Base-by-base conservation (phyloP, 2,329 filamentous ascomycete species). In the Hypoxylon sp. region DNA sequence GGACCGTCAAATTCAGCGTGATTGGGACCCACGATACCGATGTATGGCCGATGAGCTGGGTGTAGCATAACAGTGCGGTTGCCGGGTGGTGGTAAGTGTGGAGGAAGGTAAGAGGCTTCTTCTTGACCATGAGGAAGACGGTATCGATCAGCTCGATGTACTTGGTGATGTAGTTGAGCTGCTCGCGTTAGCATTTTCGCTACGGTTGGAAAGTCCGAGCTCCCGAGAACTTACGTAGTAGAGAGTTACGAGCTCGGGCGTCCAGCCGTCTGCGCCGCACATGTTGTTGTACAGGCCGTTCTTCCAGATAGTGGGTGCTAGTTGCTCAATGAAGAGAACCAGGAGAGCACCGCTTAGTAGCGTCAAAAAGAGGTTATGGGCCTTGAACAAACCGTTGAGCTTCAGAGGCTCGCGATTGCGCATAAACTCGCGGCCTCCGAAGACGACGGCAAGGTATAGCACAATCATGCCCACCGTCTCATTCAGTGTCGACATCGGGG, bases 61-160 rank as follows among this genome's bases (percentile, higher is more conserved):
- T 97, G 86, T 96, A 98, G 91, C 95, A 97, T 74, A 98, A 91
- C 67, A 97, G 90, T 74, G 95, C 95, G 59, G 95, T 98, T 64
- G 95, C 95, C 79, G 95, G 95, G 82, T 98, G 95, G 86, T 98
- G 95, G 84, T 98, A 98, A 83, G 93, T 97, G 88, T 98, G 95
- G 73, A 98, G 92, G 90, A 98, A 98, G 77, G 95, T 97, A 79
- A 98, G 85, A 61, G 95, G 95, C 91, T 98, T 98, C 91, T 98
- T 98, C 91, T 98, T 98, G 81, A 98, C 89, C 85, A 97, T 95
- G 55, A 98, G 88, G 87, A 98, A 98, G 80, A 95, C 90, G 66
- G 95, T 98, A 82, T 98, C 95, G 75, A 98, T 86, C 73, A 98
- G 86, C 84, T 98, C 95, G 75, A 97, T 88, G 82, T 97, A 98